Conservation (phyloP, 495 filamentous ascomycete species). For the Pyronema domesticum region DNA sequence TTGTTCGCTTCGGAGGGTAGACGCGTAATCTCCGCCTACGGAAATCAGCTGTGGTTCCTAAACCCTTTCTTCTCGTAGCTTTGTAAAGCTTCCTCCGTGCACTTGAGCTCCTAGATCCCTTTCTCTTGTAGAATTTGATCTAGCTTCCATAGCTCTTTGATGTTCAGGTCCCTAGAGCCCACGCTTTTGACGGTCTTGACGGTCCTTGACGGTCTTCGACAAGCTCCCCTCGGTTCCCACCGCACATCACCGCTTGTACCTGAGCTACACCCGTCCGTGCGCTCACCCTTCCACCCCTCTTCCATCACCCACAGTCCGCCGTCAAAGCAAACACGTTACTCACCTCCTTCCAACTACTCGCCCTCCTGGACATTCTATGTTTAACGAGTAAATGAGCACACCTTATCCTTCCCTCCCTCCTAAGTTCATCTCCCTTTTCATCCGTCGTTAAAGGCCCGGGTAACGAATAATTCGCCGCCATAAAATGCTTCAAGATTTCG, state of each 20-base stretch:
- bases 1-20: constrained; percentile 66
- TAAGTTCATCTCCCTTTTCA: constrained; percentile 27
- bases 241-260: neutral
- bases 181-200: no score
- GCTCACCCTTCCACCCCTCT: no score
- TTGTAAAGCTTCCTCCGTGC: no score
- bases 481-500: constrained; percentile 79
- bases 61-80: no score
- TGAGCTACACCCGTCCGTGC: no score
- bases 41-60: neutral
- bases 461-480: constrained; percentile 57
- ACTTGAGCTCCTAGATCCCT: no score
- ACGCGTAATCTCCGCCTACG: constrained; percentile 55
- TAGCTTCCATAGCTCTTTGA: no score
- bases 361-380: constrained; percentile 67
- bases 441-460: constrained; percentile 33
- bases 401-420: constrained; percentile 62
- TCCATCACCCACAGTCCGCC: no score
- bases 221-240: neutral
- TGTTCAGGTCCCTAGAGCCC: no score
- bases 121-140: no score
- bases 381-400: constrained; percentile 83
- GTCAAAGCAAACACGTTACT: neutral
- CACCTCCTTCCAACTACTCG: constrained; percentile 70
- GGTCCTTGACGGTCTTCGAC: no score